Conservation (phyloP, 2,329 filamentous ascomycete genomes). For the Nigrograna mackinnonii region DNA sequence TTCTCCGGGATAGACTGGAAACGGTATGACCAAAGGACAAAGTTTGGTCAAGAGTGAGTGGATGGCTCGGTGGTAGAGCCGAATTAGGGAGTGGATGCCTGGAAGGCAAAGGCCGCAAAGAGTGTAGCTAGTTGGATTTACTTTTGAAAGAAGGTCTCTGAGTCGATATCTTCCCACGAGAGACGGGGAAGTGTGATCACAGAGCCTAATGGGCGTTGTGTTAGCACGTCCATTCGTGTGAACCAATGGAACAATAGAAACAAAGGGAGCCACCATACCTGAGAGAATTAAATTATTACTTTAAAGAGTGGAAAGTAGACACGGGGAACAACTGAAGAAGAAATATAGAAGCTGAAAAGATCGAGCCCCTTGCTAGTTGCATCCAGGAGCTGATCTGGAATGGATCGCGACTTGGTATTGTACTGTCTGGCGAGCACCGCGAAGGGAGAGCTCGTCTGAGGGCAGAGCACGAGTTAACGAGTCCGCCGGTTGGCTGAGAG, state of each 20-base stretch:
- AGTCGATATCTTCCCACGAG: slow-evolving; percentile 35
- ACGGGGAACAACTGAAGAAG: slow-evolving; percentile 36
- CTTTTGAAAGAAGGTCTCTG: slow-evolving; percentile 45
- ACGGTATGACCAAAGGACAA: slow-evolving; percentile 16
- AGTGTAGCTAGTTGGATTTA: slow-evolving; percentile 63
- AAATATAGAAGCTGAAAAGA: slow-evolving; percentile 33
- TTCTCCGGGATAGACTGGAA: slow-evolving; percentile 49
- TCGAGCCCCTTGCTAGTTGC: slow-evolving; percentile 47
- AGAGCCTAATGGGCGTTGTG: too few relatives aligned
- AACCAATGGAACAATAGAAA: slow-evolving; percentile 18
- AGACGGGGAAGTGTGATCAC: slow-evolving; percentile 34
- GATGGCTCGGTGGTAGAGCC: slow-evolving; percentile 41
- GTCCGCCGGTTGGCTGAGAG: slow-evolving; percentile 48
- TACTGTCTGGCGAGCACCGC: slow-evolving; percentile 32
- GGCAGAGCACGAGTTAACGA: slow-evolving; percentile 60
- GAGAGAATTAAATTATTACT: slow-evolving; percentile 53
- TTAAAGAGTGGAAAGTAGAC: slow-evolving; percentile 41
- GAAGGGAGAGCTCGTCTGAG: slow-evolving; percentile 35
- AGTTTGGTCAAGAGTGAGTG: slow-evolving; percentile 42
- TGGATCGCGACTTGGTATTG: slow-evolving; percentile 38
- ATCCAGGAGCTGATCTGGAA: slow-evolving; percentile 45
- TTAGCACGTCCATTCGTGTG: slow-evolving; percentile 21
- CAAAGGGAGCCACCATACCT: slow-evolving; percentile 43
- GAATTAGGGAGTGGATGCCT: slow-evolving; percentile 57
- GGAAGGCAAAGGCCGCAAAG: slow-evolving; percentile 50